Evolutionary conservation across 495 filamentous ascomycete species (phyloP).

Genomic region (Tuber calosporum): DNA sequence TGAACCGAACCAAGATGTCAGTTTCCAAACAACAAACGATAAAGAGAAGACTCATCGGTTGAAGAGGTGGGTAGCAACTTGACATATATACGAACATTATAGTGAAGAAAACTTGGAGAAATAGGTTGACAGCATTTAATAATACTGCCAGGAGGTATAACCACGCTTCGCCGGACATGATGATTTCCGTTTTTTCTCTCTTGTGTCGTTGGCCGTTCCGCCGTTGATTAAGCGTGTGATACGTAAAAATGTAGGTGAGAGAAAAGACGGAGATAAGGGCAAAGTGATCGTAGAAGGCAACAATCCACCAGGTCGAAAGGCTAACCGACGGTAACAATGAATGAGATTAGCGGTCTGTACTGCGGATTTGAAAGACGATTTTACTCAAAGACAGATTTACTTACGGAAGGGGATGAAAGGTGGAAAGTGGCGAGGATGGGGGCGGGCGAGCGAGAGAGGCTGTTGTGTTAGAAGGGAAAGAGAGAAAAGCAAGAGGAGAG

Average conservation of each 20-base stretch:
- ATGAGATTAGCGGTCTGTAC: background rate
- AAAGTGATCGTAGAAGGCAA: background rate
- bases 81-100: constrained; percentile 65
- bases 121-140: constrained; percentile 99
- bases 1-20: constrained; percentile 10
- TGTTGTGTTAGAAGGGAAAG: background rate
- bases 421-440: background rate
- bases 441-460: background rate
- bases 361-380: background rate
- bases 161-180: constrained; percentile 99
- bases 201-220: background rate
- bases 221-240: background rate
- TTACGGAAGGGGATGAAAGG: background rate
- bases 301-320: background rate
- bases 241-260: background rate
- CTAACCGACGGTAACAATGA: background rate
- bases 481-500: background rate
- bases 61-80: background rate
- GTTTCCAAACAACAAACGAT: background rate
- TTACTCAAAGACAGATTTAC: background rate
- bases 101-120: constrained; percentile 99
- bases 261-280: background rate
- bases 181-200: constrained; percentile 37
- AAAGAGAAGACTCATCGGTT: background rate
- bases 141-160: constrained; percentile 96